Evolutionary conservation across 306 rosid genomes (phyloP), one percentile per base, ranked within the genome.

Genomic region (Vicia faba): DNA sequence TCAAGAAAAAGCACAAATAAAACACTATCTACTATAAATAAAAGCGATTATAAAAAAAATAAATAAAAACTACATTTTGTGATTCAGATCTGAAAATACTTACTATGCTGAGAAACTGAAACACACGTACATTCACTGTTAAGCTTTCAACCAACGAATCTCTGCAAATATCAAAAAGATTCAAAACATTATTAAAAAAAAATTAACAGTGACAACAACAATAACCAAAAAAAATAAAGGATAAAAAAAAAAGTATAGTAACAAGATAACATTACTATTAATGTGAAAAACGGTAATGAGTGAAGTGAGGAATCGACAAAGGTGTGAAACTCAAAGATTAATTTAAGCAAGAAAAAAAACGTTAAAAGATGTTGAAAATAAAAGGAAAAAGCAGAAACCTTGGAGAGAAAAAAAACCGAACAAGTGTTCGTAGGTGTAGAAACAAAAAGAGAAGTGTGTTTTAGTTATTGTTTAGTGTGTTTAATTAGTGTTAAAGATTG

Each of bases 81-180:
- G 80, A 71, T 74, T 86, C 89, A 88, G 95, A 91, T 91, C 91
- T 83, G 86, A 70, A 54, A 39, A 77, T 61, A 83, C 93, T 49
- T 28, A 26, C 61, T 12, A 66, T 64, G 75, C 74, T 61, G 41
- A 69, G 74, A 81, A 83, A 70, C 88, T 83, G 73, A 66, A 58
- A 60, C 65, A 68, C 66, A 69, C 58, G 41, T 60, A 76, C 71
- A 84, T 76, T 84, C 83, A 80, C 63, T 77, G 74, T 74, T 64
- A 23, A 15, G 66, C 80, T 63, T 75, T 51, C 75, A 79, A 82
- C 53, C 49, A 64, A 83, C 79, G 81, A 57, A 57, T 79, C 74
- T 71, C 59, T 54, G 70, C 63, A 66, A 74, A 58, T 29, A 78
- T 76, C 73, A 16, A 77, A 49, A 44, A 20, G 61, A 51, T 51